Evolutionary conservation across 805 yeast genomes (phyloP).

Genomic region (Wickerhamomyces alni): DNA sequence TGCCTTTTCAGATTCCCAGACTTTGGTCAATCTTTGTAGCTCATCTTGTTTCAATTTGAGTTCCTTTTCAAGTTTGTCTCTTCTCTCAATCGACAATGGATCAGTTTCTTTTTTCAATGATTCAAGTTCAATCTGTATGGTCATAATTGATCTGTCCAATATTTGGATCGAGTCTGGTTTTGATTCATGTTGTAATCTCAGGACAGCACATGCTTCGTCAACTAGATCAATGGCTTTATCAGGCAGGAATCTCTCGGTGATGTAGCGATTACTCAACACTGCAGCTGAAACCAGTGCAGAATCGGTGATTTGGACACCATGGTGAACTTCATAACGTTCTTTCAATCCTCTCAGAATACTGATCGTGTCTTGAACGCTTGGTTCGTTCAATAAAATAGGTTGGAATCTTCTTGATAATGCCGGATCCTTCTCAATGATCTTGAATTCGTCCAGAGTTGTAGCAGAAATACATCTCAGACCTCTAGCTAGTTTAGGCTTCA

Average conservation of each 20-base stretch:
- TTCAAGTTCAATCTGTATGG: slow-evolving; percentile 91
- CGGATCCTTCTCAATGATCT: slow-evolving; percentile 93
- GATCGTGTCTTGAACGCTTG: slow-evolving; percentile 85
- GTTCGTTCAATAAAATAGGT: slow-evolving; percentile 81
- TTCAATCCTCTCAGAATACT: slow-evolving; percentile 89
- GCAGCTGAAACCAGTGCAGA: slow-evolving; percentile 94
- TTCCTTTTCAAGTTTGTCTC: slow-evolving; percentile 58
- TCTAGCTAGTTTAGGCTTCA: slow-evolving; percentile 91
- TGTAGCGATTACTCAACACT: slow-evolving; percentile 80
- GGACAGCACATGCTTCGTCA: slow-evolving; percentile 95
- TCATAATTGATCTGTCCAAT: slow-evolving; percentile 84
- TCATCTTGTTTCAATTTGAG: slow-evolving; percentile 56
- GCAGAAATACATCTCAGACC: slow-evolving; percentile 97
- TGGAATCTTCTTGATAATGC: slow-evolving; percentile 94
- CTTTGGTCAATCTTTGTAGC: slow-evolving; percentile 59
- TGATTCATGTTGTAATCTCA: slow-evolving; percentile 92
- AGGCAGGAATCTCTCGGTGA: slow-evolving; percentile 86
- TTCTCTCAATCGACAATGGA: slow-evolving; percentile 70
- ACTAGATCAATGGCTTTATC: slow-evolving; percentile 96
- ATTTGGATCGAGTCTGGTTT: slow-evolving; percentile 93
- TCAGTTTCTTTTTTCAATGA: slow-evolving; percentile 92
- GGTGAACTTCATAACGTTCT: slow-evolving; percentile 94
- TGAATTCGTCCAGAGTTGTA: slow-evolving; percentile 91
- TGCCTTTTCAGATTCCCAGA: slow-evolving; percentile 82
- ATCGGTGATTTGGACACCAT: slow-evolving; percentile 92